Percentiles rank a stretch among this genome's conserved stretches.
Conservation (phyloP, 805 yeast genomes). For the Metschnikowia bowlesiae region DNA sequence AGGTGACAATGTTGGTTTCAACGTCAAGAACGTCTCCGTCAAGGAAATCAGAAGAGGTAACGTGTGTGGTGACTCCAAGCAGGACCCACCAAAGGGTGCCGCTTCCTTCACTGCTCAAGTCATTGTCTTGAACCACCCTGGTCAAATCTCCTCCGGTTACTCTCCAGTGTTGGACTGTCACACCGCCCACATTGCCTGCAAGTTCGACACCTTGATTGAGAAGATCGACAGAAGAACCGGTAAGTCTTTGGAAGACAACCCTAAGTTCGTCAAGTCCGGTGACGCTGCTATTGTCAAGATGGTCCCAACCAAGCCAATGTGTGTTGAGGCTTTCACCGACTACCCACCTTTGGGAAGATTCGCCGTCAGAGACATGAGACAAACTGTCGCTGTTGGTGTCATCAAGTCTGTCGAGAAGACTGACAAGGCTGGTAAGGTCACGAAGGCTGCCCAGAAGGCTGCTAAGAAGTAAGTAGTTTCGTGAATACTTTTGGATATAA, state of each 20-base stretch:
- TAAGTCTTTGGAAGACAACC: constrained; percentile 31
- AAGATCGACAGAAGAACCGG: constrained; percentile 79
- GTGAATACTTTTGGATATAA: background rate
- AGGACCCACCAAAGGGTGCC: constrained; percentile 80
- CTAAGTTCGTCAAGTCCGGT: constrained; percentile 36
- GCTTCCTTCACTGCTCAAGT: constrained; percentile 82
- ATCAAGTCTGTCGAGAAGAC: constrained; percentile 92
- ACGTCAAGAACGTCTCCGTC: constrained; percentile 85
- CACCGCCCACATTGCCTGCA: constrained; percentile 92
- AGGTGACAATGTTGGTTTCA: constrained; percentile 90
- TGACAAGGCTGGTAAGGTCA: constrained; percentile 73
- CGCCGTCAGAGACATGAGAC: constrained; percentile 98
- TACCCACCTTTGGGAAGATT: constrained; percentile 45
- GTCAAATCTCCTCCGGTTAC: constrained; percentile 89
- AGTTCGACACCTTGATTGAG: constrained; percentile 71
- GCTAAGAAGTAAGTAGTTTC: constrained; percentile 17
- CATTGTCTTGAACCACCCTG: constrained; percentile 85
- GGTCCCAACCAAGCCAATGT: constrained; percentile 43
- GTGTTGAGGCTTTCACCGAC: constrained; percentile 42
- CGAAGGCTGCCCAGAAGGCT: constrained; percentile 19
- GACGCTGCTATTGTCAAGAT: constrained; percentile 39
- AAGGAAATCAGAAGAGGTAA: constrained; percentile 91
- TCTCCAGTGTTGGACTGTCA: constrained; percentile 89
- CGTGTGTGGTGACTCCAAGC: constrained; percentile 87
- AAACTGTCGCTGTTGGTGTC: constrained; percentile 99